phyloP scores from a whole-genome alignment of 208 protist species.

The Willaertia magna region DNA sequence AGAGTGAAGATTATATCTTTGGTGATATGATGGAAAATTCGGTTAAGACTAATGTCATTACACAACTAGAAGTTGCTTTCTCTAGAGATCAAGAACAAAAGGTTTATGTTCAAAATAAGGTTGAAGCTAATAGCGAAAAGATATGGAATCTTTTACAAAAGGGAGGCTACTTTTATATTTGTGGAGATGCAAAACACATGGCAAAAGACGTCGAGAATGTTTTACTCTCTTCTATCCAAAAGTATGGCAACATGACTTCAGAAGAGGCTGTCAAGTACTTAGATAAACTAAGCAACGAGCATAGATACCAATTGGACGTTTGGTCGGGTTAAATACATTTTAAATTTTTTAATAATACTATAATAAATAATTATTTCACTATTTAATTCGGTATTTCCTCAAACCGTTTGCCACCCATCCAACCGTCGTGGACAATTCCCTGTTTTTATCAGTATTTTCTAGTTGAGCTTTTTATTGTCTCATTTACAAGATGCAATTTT shows the following conservation, averaged over 20 bases:
- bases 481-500: too few species aligned
- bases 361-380: too few species aligned
- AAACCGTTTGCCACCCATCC: too few species aligned
- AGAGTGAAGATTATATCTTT: constrained; percentile 45
- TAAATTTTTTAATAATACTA: background rate
- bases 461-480: too few species aligned
- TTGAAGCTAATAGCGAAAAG: constrained; percentile 20
- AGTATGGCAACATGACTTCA: constrained; percentile 43
- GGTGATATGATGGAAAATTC: constrained; percentile 29
- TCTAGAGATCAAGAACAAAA: constrained; percentile 55
- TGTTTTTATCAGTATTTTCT: too few species aligned
- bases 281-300: constrained; percentile 46
- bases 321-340: constrained; percentile 30
- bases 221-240: constrained; percentile 47
- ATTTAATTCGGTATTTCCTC: too few species aligned
- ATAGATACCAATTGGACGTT: constrained; percentile 75
- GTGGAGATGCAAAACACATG: constrained; percentile 73
- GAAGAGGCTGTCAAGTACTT: constrained; percentile 52
- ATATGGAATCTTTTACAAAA: constrained; percentile 37
- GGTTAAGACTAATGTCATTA: constrained; percentile 40
- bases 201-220: constrained; percentile 67
- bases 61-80: constrained; percentile 56
- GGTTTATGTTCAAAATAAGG: constrained; percentile 43
- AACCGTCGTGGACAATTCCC: too few species aligned
- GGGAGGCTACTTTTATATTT: constrained; percentile 65